phyloP scores from a whole-genome alignment of 495 filamentous ascomycete species.

The Lentithecium fluviatile region DNA sequence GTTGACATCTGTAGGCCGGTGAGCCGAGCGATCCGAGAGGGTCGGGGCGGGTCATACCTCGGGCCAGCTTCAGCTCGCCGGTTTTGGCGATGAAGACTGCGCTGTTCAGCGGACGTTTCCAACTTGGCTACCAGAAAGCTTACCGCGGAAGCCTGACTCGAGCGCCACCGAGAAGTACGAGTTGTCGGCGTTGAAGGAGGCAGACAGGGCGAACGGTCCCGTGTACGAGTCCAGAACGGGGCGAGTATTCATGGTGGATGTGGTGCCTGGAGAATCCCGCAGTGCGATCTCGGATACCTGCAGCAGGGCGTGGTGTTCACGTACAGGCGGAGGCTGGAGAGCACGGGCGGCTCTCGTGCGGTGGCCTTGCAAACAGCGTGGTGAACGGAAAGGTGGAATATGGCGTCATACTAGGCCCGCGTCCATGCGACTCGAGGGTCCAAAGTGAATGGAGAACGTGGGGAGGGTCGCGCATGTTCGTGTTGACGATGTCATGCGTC shows the following conservation, averaged over 20 bases:
- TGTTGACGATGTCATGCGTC: slow-evolving; percentile 20
- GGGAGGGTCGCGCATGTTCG: too few relatives aligned
- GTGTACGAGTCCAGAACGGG: slow-evolving; percentile 75
- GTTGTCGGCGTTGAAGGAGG: slow-evolving; percentile 82
- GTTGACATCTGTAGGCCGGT: slow-evolving; percentile 64
- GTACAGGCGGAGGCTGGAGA: background rate
- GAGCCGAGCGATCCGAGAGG: slow-evolving; percentile 5
- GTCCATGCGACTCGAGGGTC: background rate
- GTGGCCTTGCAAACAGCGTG: background rate
- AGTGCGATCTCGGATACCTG: too few relatives aligned
- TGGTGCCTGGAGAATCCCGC: too few relatives aligned
- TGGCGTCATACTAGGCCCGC: background rate
- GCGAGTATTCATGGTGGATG: slow-evolving; percentile 78
- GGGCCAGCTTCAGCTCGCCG: slow-evolving; percentile 17
- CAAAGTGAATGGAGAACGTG: too few relatives aligned
- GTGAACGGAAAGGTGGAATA: background rate
- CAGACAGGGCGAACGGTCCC: slow-evolving; percentile 74
- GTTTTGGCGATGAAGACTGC: slow-evolving; percentile 29
- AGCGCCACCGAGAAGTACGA: slow-evolving; percentile 87
- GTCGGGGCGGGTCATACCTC: slow-evolving; percentile 10
- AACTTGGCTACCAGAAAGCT: slow-evolving; percentile 31
- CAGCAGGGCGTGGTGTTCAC: background rate
- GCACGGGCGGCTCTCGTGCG: background rate
- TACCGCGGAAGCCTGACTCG: slow-evolving; percentile 84
- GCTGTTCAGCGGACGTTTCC: slow-evolving; percentile 17